Evolutionary conservation across 2,329 filamentous ascomycete genomes (phyloP), one percentile per base, ranked within the genome.

Genomic region (Fusarium penzigii): DNA sequence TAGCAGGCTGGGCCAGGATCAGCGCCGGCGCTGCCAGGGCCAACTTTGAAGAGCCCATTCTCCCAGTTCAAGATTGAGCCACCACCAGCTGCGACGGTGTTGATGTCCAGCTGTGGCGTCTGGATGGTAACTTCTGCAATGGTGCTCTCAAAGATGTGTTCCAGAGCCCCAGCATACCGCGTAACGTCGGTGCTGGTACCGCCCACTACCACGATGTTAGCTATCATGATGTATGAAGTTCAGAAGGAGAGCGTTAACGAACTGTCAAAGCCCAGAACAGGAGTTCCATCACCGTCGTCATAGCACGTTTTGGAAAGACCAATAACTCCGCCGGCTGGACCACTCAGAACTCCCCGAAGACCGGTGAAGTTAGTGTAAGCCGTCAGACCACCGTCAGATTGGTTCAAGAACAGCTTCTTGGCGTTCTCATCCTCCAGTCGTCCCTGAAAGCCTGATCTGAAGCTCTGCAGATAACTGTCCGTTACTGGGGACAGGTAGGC

Each of bases 1-100:
- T 90, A 90, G 52, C 86, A 89, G 0, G 85, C 86, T 6, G 87
- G 87, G 0, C 87, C 87, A 2, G 87, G 87, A 62, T 89, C 83
- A 2, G 87, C 86, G 17, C 84, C 84, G 1, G 89, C 89, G 43
- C 86, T 89, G 64, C 87, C 85, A 0, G 87, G 87, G 0, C 87
- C 87, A 10, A 89, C 87, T 0, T 86, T 82, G 34, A 90, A 86
- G 0, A 91, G 74, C 0, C 88, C 87, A 51, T 90, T 90, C 46
- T 80, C 79, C 73, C 83, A 89, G 56, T 86, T 84, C 1, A 90
- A 72, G 6, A 78, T 75, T 1, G 73, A 77, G 7, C 78, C 78
- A 38, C 78, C 78, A 4, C 76, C 76, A 16, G 76, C 76, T 8
- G 76, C 76, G 3, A 90, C 87, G 1, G 87, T 90, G 66, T 88